Base-by-base conservation (phyloP, 225 moss, liverwort and hornwort genomes). In the Asterella californica region DNA sequence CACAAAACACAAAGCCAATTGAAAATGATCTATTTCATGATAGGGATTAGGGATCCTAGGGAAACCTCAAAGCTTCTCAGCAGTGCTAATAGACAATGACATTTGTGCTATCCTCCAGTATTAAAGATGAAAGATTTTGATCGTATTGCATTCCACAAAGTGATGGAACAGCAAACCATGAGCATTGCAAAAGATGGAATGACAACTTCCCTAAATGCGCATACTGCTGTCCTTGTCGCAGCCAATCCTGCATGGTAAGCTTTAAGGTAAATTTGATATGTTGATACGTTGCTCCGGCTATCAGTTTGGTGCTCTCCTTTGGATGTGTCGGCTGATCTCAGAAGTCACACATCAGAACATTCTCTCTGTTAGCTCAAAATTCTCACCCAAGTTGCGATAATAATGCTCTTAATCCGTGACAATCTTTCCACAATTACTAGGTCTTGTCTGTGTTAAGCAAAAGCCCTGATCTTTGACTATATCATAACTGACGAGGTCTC, bases 161-260 rank as follows among this genome's bases (percentile, higher is more conserved):
- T 94, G 78, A 99, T 99, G 97, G 97, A 99, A 84, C 97, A 99
- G 86, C 97, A 99, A 83, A 99, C 97, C 33, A 93, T 99, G 77
- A 94, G 94, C 90, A 94, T 99, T 81, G 97, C 97, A 78, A 99
- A 99, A 86, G 97, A 94, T 76, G 97, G 97, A 83, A 99, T 99
- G 70, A 99, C 97, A 61, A 99, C 97, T 52, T 93, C 94, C 37
- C 85, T 99, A 34, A 99, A 99, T 83, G 94, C 97, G 68, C 93
- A 94, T 52, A 99, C 97, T 49, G 94, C 97, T 55, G 89, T 99
- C 75, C 97, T 99, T 74, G 97, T 94, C 34, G 97, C 97, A 69
- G 97, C 97, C 53, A 99, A 99, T 83, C 97, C 97, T 80, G 94
- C 94, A 54, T 99, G 94, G 96, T 95, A 89, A 32, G 33, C 62